Base-by-base conservation (phyloP, 148 eudicot species). In the Pharnaceum exiguum region DNA sequence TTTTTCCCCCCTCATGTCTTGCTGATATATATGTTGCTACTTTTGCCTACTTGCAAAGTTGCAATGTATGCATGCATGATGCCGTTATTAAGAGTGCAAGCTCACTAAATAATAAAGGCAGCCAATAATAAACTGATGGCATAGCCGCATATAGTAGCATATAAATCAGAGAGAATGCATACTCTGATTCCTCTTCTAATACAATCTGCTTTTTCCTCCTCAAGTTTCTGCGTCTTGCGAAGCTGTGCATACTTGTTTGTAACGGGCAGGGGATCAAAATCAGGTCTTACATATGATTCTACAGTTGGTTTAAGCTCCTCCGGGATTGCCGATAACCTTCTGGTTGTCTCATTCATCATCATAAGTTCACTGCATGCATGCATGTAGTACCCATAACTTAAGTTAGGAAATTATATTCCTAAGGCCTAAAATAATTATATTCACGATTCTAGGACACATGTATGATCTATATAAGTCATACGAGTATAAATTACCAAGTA, bases 331-430 rank as follows among this genome's bases (percentile, higher is more conserved):
- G 94, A 89, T 13, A 89, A 69, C 28, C 88, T 74, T 62, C 94
- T 78, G 12, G 94, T 85, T 42, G 72, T 59, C 74, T 77, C 59
- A 79, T 85, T 85, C 62, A 89, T 81, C 94, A 83, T 78, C 70
- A 80, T 79, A 77, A 77, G 75, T 4, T 87, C 82, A 67, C 94
- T 89, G 78, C 18, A 33, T 48, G 37, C 57, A 45, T 47, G 29
- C 24, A 55, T 42, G 25, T 52, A 16, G 28, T 22, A 8, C 21
- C 27, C 43, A 33, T 15, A n/a, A n/a, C n/a, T n/a, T n/a, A 4
- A 11, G 12, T 44, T 7, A 23, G 33, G 23, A n/a, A n/a, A n/a
- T n/a, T n/a, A n/a, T n/a, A n/a, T n/a, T n/a, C n/a, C n/a, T n/a
- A n/a, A n/a, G n/a, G n/a, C n/a, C n/a, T n/a, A n/a, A n/a, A n/a